phyloP scores from a whole-genome alignment of 2,329 filamentous ascomycete species.

The Aspergillus ustus region DNA sequence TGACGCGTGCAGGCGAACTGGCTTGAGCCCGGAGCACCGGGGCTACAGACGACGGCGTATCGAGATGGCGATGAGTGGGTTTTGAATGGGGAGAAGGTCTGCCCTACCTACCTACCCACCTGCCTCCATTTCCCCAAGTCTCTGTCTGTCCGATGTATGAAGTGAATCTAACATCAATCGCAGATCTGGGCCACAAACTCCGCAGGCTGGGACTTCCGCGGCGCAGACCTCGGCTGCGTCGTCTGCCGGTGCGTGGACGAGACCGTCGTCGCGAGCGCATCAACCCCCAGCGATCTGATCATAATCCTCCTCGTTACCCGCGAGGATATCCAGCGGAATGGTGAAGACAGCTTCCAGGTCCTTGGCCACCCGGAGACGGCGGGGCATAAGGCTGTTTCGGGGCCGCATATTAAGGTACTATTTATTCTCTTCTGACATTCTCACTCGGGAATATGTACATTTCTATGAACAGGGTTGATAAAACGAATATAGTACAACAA shows the following conservation, averaged over 20 bases:
- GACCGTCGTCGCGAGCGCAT: conserved; percentile 20
- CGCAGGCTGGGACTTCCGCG: conserved; percentile 58
- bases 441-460: too few species aligned
- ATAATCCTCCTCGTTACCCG: conserved; percentile 58
- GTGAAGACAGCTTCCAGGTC: conserved; percentile 50
- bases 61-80: conserved; percentile 57
- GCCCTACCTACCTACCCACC: too few species aligned
- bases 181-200: conserved; percentile 62
- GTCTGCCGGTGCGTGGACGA: conserved; percentile 50
- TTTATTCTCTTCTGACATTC: too few species aligned
- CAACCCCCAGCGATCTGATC: conserved; percentile 39
- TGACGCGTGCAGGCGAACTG: conserved; percentile 49
- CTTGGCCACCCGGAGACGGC: conserved; percentile 51
- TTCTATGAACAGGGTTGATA: neutral
- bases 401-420: conserved; percentile 52
- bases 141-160: too few species aligned
- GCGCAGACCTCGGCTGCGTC: conserved; percentile 58
- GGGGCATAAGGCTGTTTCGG: conserved; percentile 55
- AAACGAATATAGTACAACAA: conserved; percentile 44
- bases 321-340: conserved; percentile 53
- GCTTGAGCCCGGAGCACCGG: conserved; percentile 54
- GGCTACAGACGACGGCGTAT: conserved; percentile 55
- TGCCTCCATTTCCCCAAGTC: conserved; percentile 26
- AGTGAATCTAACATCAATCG: too few species aligned
- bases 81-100: conserved; percentile 52